Evolutionary conservation across 768 basidiomycete genomes (phyloP), one percentile per base, ranked within the genome.

Genomic region (Pisolithus tinctorius): DNA sequence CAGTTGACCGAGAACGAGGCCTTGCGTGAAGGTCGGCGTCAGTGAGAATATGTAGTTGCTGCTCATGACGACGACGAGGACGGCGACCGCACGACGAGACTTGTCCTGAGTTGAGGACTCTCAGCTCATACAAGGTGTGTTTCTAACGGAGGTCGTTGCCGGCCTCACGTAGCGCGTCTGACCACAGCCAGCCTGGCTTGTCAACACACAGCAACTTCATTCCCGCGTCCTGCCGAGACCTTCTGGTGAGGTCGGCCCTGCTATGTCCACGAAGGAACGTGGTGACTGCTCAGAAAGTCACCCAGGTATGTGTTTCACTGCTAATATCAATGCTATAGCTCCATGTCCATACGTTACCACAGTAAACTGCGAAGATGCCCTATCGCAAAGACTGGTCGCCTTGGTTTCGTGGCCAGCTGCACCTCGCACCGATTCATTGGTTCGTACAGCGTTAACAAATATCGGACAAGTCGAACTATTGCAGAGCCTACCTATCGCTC

Each of bases 1-100:
- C 20, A 91, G 75, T 67, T 98, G 95, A 51, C 95, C 95, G 41
- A 97, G 70, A 37, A 99, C 74, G 34, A 99, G 80, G 14, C 95
- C 95, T 64, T 97, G 94, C 0, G 94, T 96, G 70, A 99, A 99
- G 1, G 91, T 93, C 20, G 87, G 89, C 59, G 87, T 82, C 40
- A 90, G 73, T 34, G 84, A 83, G 58, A 88, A 79, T 45, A 89
- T 64, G 69, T 83, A 84, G 63, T 78, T 81, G 57, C 53, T 67
- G 45, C 58, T 58, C 66, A 67, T 67, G 43, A 54, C 27, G 44
- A 42, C 23, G 11, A 42, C 41, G 43, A 54, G 25, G 44, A 42
- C 23, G 11, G 25, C 41, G 23, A 23, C 25, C 25, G 14, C 11
- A 23, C 41, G 10, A 4, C n/a, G 41, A 23, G 25, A 20, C 20